phyloP scores from a whole-genome alignment of 768 basidiomycete genomes.

The Phanerochaete carnosa region DNA sequence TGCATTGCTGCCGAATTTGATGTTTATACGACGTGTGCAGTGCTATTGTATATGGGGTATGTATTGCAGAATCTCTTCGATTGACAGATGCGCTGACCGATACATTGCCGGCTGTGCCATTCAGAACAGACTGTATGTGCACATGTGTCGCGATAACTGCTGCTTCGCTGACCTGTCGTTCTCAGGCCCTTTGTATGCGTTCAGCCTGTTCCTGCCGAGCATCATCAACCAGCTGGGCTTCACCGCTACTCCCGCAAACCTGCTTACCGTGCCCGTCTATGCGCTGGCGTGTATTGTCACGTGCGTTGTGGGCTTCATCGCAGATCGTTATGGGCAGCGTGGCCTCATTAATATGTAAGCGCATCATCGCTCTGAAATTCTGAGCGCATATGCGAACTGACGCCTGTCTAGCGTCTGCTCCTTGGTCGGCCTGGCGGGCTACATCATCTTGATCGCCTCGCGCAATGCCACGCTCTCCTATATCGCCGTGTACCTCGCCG shows the following conservation, averaged over 20 bases:
- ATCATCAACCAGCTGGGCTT: slow-evolving; percentile 65
- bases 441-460: slow-evolving; percentile 67
- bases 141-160: slow-evolving; percentile 45
- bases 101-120: neutral
- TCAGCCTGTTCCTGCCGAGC: slow-evolving; percentile 73
- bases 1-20: neutral
- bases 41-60: slow-evolving; percentile 16
- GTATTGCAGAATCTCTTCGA: neutral
- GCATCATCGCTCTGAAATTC: neutral
- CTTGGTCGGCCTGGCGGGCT: slow-evolving; percentile 45
- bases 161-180: slow-evolving; percentile 32
- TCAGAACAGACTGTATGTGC: slow-evolving; percentile 35
- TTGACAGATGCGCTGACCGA: neutral
- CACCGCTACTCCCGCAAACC: slow-evolving; percentile 68
- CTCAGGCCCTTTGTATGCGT: slow-evolving; percentile 63
- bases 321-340: slow-evolving; percentile 58
- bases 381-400: neutral
- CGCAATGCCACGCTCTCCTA: slow-evolving; percentile 64
- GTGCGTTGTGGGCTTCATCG: slow-evolving; percentile 57
- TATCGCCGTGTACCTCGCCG: slow-evolving; percentile 68
- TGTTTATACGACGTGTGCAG: neutral
- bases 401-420: slow-evolving; percentile 22
- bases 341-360: slow-evolving; percentile 64
- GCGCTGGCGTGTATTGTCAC: slow-evolving; percentile 65
- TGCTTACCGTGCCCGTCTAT: slow-evolving; percentile 78